Percentiles rank a stretch among this genome's conserved stretches.
These are phyloP conservation scores for Kewa caespitosa DNA, from an alignment of 179 eudicot species.

Conservation along the genomic window DNA sequence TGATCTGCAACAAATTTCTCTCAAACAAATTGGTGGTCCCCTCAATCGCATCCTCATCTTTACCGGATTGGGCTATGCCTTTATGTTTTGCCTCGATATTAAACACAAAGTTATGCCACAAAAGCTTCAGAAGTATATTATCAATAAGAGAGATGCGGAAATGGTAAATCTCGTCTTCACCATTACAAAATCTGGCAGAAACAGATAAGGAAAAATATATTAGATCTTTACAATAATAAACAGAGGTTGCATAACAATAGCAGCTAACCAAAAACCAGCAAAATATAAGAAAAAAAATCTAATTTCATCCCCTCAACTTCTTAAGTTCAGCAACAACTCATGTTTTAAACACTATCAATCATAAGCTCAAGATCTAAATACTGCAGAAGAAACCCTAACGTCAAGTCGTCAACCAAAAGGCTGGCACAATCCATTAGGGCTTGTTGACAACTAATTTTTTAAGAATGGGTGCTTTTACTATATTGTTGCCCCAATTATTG, in stretches of 20 bases:
- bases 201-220: slow-evolving; percentile 9
- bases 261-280: not conserved
- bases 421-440: not conserved
- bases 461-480: not conserved
- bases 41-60: slow-evolving; percentile 23
- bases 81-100: slow-evolving; percentile 33
- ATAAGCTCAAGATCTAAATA: not conserved
- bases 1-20: slow-evolving; percentile 34
- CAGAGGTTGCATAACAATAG: not conserved
- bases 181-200: slow-evolving; percentile 59
- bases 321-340: not conserved
- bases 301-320: not conserved
- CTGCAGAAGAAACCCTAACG: not conserved
- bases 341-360: not conserved
- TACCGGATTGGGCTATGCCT: slow-evolving; percentile 28
- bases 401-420: slow-evolving; percentile 7
- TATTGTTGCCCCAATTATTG: not conserved
- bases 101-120: slow-evolving; percentile 66
- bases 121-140: slow-evolving; percentile 58
- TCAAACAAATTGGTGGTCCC: slow-evolving; percentile 27
- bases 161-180: slow-evolving; percentile 37
- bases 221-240: slow-evolving; percentile 3
- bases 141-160: slow-evolving; percentile 57
- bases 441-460: not conserved
- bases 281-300: not conserved